Evolutionary conservation across 768 basidiomycete genomes (phyloP), one percentile per base, ranked within the genome.

Genomic region (Psilocybe tampanensis): DNA sequence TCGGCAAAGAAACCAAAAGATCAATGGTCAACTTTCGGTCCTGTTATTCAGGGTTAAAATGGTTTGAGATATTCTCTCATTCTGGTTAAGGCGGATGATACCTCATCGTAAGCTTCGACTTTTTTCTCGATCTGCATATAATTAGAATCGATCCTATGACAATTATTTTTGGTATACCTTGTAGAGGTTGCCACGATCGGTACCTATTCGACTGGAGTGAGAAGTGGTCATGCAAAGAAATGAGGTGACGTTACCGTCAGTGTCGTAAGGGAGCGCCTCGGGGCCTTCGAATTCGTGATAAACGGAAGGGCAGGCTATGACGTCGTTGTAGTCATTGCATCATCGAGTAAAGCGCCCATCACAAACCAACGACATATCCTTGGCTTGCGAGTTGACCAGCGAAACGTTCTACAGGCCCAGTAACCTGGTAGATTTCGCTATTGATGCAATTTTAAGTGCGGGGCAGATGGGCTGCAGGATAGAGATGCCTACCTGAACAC

Each of bases 401-500:
- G 67, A 92, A 94, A 48, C 95, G 85, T 69, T 95, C 94, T n/a
- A 96, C 95, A 33, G 95, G 95, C 0, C 94, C 94, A n/a, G 93
- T 95, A 1, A 95, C 94, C 70, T 93, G 92, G 69, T 97, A 98
- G 53, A 98, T 98, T 75, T 96, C 95, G 65, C 93, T 94, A 17
- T 53, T 18, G 13, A 22, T 29, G 19, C 44, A n/a, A 33, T 9
- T 11, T 21, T 54, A 34, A 44, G 29, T 19, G 11, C 13, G 9
- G 17, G 24, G 32, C 3, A 32, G 15, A 21, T 9, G 32, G 1
- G 12, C 19, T 45, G 12, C 22, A 44, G 12, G 33, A 41, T 32
- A 3, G 2, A 21, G 17, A 13, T 22, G 2, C 68, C 50, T 67
- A 86, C 90, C 90, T 92, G 77, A 92, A 93, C 41, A 88, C 86